A percentile compares a stretch with the other conserved stretches of the same genome.
Conservation (phyloP, 495 filamentous ascomycete genomes). For the Annulohypoxylon bovei region DNA sequence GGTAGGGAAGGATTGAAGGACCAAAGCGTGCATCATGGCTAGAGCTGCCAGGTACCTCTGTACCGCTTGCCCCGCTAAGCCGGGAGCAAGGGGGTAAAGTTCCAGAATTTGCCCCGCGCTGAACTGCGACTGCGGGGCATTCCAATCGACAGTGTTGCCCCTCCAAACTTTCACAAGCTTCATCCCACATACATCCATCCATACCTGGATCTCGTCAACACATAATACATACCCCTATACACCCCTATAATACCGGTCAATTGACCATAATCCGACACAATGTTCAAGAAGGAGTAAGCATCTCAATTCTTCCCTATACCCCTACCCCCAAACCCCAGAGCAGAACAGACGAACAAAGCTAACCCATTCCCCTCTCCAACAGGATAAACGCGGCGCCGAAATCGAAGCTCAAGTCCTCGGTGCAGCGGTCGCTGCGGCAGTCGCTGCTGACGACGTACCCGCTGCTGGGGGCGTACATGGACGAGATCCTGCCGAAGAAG, state of each 20-base stretch:
- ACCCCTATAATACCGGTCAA: constrained; percentile 16
- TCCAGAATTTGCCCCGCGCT: constrained; percentile 38
- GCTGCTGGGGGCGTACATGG: constrained; percentile 85
- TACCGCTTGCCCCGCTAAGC: constrained; percentile 25
- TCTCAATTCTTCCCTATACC: not conserved
- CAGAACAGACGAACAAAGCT: constrained; percentile 5
- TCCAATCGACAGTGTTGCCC: constrained; percentile 40
- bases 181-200: constrained; percentile 6
- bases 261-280: constrained; percentile 53
- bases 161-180: constrained; percentile 51
- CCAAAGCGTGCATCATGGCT: not conserved
- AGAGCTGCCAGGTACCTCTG: constrained; percentile 15
- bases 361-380: constrained; percentile 16
- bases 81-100: constrained; percentile 8
- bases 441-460: constrained; percentile 87
- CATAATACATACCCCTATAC: not conserved
- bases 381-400: constrained; percentile 77
- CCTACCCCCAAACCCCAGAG: not conserved
- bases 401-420: constrained; percentile 97
- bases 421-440: constrained; percentile 83
- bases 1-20: not conserved
- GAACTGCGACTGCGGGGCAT: constrained; percentile 34
- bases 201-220: constrained; percentile 1
- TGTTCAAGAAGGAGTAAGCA: constrained; percentile 93
- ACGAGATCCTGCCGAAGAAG: constrained; percentile 96